Conservation (phyloP, 2,329 filamentous ascomycete genomes). For the Cercospora nicotianae region DNA sequence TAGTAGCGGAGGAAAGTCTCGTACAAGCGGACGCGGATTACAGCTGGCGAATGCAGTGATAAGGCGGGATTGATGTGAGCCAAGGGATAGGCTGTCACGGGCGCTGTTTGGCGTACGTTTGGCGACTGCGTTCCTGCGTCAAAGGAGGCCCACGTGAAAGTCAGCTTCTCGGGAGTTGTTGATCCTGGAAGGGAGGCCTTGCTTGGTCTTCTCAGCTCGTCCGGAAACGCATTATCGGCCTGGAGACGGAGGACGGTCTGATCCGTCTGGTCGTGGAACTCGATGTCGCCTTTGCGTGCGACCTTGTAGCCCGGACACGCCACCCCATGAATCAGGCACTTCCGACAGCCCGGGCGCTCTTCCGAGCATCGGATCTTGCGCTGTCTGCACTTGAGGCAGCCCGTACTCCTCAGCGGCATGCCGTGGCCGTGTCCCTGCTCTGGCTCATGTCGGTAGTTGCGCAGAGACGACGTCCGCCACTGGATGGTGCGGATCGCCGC, state of each 20-base stretch:
- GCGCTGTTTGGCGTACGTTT: background rate
- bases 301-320: slow-evolving; percentile 33
- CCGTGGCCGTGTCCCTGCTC: background rate
- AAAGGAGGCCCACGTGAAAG: slow-evolving; percentile 7
- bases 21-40: slow-evolving; percentile 19
- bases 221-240: background rate
- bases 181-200: background rate
- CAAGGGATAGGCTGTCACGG: background rate
- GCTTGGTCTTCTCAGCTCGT: background rate
- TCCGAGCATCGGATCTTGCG: slow-evolving; percentile 37
- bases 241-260: slow-evolving; percentile 20
- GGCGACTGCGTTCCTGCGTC: background rate
- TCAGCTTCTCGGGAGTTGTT: slow-evolving; percentile 1
- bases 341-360: slow-evolving; percentile 30
- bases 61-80: background rate
- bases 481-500: background rate
- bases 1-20: slow-evolving; percentile 30
- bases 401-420: slow-evolving; percentile 27
- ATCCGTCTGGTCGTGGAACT: slow-evolving; percentile 33
- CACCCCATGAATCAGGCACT: slow-evolving; percentile 33
- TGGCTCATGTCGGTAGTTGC: background rate
- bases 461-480: background rate
- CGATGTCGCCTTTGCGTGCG: slow-evolving; percentile 24
- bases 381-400: slow-evolving; percentile 35
- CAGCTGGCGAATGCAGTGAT: slow-evolving; percentile 11